These are phyloP conservation scores for Pichiaceae sp. DNA, from an alignment of 1,139 yeast genomes.

Conservation along the genomic window DNA sequence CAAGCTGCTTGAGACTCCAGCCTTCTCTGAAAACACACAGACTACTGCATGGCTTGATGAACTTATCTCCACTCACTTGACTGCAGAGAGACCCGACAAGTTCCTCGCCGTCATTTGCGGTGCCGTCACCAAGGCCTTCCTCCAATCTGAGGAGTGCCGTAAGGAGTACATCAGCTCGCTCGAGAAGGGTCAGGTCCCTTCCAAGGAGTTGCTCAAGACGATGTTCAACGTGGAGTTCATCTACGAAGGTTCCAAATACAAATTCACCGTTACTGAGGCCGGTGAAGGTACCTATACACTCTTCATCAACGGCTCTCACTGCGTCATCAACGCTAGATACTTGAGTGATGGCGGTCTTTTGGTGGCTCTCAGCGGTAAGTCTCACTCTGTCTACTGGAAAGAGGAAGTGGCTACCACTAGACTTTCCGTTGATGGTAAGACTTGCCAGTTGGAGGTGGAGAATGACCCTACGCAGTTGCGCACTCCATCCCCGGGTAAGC, in stretches of 20 bases:
- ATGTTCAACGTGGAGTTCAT: constrained; percentile 91
- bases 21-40: constrained; percentile 89
- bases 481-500: constrained; percentile 98
- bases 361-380: constrained; percentile 81
- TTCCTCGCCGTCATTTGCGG: constrained; percentile 91
- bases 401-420: constrained; percentile 97
- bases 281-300: constrained; percentile 78
- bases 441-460: constrained; percentile 88
- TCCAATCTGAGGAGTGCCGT: constrained; percentile 66
- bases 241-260: constrained; percentile 87
- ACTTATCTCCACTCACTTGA: constrained; percentile 81
- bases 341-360: constrained; percentile 92
- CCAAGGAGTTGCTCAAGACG: constrained; percentile 70
- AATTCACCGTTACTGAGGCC: constrained; percentile 91
- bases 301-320: constrained; percentile 88
- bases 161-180: constrained; percentile 62
- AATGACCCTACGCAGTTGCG: constrained; percentile 97
- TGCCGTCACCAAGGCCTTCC: constrained; percentile 90
- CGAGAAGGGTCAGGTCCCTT: constrained; percentile 93
- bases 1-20: constrained; percentile 91
- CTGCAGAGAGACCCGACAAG: constrained; percentile 95
- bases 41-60: constrained; percentile 99
- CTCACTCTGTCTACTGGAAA: constrained; percentile 95
- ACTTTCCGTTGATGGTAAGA: constrained; percentile 87
- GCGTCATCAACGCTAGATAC: constrained; percentile 77